Conservation (phyloP, 805 yeast species). For the Cyberlindnera mrakii region DNA sequence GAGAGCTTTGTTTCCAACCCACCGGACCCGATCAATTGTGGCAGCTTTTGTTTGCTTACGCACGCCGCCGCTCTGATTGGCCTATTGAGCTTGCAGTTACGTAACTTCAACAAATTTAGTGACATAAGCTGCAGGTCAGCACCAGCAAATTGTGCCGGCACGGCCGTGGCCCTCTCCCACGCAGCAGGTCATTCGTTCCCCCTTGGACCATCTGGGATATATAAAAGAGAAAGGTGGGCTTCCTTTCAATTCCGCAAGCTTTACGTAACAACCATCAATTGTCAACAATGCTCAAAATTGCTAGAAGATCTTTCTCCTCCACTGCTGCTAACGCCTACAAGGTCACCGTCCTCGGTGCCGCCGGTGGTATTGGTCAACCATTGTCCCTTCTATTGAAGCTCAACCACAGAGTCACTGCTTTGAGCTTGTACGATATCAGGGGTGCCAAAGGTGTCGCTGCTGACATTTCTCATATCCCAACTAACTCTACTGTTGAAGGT, state of each 20-base stretch:
- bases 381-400: conserved; percentile 76
- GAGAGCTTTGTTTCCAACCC: too few relatives aligned
- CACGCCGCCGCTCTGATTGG: conserved; percentile 8
- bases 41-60: conserved; percentile 1
- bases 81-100: background rate
- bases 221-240: background rate
- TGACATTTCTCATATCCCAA: conserved; percentile 89
- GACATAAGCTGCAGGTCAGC: background rate
- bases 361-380: conserved; percentile 96
- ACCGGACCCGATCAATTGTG: conserved; percentile 1
- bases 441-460: conserved; percentile 98
- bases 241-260: background rate
- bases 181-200: conserved; percentile 7
- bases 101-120: background rate
- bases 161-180: conserved; percentile 5
- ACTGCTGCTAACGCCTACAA: conserved; percentile 64
- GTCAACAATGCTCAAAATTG: conserved; percentile 46
- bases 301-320: conserved; percentile 62
- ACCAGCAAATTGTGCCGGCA: background rate
- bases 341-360: conserved; percentile 78
- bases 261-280: background rate
- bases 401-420: conserved; percentile 80
- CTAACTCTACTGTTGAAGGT: conserved; percentile 84
- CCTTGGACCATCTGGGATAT: background rate
- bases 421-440: conserved; percentile 82